A percentile compares a stretch with the other conserved stretches of the same genome.
phyloP scores from a whole-genome alignment of 2,329 filamentous ascomycete genomes.

The Penicillium capsulatum region DNA sequence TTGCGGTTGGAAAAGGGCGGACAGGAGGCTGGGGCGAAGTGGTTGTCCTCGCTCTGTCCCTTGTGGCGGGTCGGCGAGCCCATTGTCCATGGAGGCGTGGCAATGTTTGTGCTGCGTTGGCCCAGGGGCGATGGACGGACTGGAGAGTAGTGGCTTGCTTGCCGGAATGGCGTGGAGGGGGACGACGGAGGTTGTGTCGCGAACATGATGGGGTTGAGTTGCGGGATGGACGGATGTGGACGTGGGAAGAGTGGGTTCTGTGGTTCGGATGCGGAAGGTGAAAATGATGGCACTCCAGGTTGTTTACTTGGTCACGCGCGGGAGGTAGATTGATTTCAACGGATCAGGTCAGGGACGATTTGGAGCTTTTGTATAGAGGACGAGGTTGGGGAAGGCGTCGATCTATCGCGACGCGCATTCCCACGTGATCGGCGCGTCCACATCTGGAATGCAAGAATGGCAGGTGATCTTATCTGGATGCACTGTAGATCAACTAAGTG shows the following conservation, averaged over 20 bases:
- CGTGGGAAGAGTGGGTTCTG: conserved; percentile 9
- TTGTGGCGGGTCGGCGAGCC: conserved; percentile 9
- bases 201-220: conserved; percentile 28
- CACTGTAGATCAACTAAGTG: too few relatives aligned
- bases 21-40: conserved; percentile 12
- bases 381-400: conserved; percentile 10
- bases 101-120: conserved; percentile 17
- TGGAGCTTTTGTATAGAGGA: conserved; percentile 7
- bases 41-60: conserved; percentile 6
- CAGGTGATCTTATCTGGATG: not conserved
- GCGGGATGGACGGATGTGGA: not conserved
- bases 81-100: conserved; percentile 22
- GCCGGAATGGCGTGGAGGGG: conserved; percentile 20
- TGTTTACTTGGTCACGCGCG: conserved; percentile 1
- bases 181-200: conserved; percentile 22
- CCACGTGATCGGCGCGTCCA: conserved; percentile 14
- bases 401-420: conserved; percentile 16
- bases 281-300: conserved; percentile 12
- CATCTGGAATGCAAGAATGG: too few relatives aligned
- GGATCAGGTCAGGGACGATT: conserved; percentile 1
- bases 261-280: conserved; percentile 20
- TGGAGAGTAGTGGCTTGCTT: conserved; percentile 23
- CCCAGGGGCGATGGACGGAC: conserved; percentile 24
- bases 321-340: not conserved
- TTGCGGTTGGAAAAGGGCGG: conserved; percentile 10